These are phyloP conservation scores for Penicillium daleae DNA, from an alignment of 495 filamentous ascomycete genomes.

Conservation along the genomic window DNA sequence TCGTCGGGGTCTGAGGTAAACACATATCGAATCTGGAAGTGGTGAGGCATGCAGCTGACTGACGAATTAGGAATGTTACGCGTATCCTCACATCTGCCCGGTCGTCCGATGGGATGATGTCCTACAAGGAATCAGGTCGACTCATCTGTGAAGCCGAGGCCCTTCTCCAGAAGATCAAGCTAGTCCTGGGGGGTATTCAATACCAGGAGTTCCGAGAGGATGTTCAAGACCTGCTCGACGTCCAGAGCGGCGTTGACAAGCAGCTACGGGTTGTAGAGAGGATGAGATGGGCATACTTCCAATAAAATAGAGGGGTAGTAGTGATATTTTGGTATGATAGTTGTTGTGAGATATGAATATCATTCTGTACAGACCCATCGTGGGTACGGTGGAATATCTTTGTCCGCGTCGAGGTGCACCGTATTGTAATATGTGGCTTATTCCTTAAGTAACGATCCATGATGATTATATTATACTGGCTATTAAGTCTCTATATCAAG, in stretches of 20 bases:
- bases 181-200: slow-evolving; percentile 68
- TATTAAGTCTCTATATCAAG: too few species aligned
- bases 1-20: slow-evolving; percentile 71
- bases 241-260: slow-evolving; percentile 68
- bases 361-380: too few species aligned
- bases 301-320: slow-evolving; percentile 49
- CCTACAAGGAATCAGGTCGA: slow-evolving; percentile 88
- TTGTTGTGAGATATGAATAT: not conserved
- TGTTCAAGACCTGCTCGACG: slow-evolving; percentile 77
- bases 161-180: slow-evolving; percentile 66
- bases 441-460: not conserved
- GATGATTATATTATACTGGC: too few species aligned
- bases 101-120: slow-evolving; percentile 65
- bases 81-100: slow-evolving; percentile 71
- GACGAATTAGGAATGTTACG: slow-evolving; percentile 67
- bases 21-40: not conserved
- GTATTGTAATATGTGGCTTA: not conserved
- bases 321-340: not conserved
- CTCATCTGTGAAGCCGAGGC: slow-evolving; percentile 86
- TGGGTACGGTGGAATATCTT: too few species aligned
- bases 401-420: not conserved
- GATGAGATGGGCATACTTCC: slow-evolving; percentile 85
- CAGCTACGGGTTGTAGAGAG: slow-evolving; percentile 79
- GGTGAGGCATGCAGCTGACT: not conserved
- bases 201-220: slow-evolving; percentile 85